Evolutionary conservation across 768 basidiomycete genomes (phyloP).

Genomic region (Pulveroboletus sp.): DNA sequence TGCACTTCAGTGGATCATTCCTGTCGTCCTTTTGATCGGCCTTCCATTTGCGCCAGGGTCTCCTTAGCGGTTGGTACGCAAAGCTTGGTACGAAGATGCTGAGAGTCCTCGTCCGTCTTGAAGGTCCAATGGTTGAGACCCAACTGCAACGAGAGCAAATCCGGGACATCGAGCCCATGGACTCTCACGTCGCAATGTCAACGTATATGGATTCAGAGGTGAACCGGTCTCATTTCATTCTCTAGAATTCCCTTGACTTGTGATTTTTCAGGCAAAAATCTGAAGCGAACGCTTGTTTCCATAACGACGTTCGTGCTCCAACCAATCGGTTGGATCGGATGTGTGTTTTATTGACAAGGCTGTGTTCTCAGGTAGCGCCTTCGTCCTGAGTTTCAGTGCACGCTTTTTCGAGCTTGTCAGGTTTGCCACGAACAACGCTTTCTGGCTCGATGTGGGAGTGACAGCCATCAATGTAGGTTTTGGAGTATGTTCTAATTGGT

Average conservation of each 20-base stretch:
- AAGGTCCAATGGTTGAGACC: conserved; percentile 22
- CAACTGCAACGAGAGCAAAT: conserved; percentile 22
- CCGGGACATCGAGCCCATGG: conserved; percentile 28
- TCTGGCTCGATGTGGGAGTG: conserved; percentile 30
- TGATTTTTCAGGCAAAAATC: conserved; percentile 14
- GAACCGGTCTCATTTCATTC: background rate
- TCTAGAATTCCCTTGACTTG: background rate
- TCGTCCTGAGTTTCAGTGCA: conserved; percentile 26
- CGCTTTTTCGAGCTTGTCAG: conserved; percentile 39
- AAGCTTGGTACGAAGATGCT: conserved; percentile 26
- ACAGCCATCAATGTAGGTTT: conserved; percentile 25
- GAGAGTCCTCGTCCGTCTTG: conserved; percentile 17
- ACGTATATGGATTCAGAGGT: conserved; percentile 32
- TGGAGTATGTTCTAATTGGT: background rate
- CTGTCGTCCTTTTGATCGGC: conserved; percentile 28
- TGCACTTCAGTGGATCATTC: conserved; percentile 34
- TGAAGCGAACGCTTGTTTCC: conserved; percentile 25
- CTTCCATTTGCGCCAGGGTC: conserved; percentile 8
- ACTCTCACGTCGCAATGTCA: conserved; percentile 24
- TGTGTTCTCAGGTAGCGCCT: conserved; percentile 20
- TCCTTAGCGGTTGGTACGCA: conserved; percentile 35
- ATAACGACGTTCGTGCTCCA: conserved; percentile 33
- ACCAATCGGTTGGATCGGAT: conserved; percentile 20
- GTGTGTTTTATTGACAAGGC: background rate
- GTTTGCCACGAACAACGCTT: conserved; percentile 26